phyloP scores from a whole-genome alignment of 345 rosid genomes.

The Conringia planisiliqua region DNA sequence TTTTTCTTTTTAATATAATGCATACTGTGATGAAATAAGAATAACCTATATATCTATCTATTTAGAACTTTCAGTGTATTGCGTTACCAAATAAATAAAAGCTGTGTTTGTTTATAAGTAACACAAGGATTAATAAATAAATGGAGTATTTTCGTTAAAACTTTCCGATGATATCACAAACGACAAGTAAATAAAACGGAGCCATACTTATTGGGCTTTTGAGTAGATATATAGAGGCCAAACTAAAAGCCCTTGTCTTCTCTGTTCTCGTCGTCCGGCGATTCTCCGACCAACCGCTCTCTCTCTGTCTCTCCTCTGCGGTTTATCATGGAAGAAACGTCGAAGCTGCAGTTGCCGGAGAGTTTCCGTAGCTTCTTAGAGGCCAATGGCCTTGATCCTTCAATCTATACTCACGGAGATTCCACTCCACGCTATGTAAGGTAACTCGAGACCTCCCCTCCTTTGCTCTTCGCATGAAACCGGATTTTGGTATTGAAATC shows the following conservation, averaged over 20 bases:
- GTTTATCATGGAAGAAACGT: constrained; percentile 41
- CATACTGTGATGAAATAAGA: not conserved
- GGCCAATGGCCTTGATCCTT: constrained; percentile 67
- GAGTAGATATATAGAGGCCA: not conserved
- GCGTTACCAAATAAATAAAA: constrained; percentile 1
- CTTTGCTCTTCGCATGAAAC: not conserved
- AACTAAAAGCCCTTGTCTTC: not conserved
- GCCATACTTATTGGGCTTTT: not conserved
- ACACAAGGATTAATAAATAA: not conserved
- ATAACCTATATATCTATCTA: not conserved
- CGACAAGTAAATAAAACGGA: not conserved
- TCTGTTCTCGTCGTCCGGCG: not conserved
- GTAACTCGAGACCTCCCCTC: constrained; percentile 25
- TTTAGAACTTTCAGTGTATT: not conserved
- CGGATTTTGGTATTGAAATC: not conserved
- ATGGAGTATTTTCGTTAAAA: too few relatives aligned
- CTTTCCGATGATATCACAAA: not conserved
- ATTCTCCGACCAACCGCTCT: not conserved
- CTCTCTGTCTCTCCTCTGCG: not conserved
- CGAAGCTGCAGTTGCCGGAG: constrained; percentile 53
- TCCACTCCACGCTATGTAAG: constrained; percentile 81
- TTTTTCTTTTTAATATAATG: not conserved
- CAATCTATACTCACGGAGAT: constrained; percentile 51
- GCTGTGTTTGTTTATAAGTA: not conserved
- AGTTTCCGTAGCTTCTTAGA: constrained; percentile 60